Conservation (phyloP, 768 basidiomycete genomes). For the Pluteus cervinus region DNA sequence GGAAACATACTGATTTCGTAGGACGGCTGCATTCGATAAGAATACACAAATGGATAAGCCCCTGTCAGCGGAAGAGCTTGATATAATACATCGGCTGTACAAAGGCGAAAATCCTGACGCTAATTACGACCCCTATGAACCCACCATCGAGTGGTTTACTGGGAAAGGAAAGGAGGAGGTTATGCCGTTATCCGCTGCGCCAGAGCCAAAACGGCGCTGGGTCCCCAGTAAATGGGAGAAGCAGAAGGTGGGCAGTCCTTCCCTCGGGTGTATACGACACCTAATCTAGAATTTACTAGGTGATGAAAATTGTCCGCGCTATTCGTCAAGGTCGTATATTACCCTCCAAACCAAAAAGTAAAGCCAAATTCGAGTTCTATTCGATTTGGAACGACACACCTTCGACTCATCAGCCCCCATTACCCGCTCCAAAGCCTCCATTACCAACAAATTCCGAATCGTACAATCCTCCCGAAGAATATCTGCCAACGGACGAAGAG, state of each 20-base stretch:
- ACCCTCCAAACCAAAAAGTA: conserved; percentile 81
- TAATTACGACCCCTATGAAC: conserved; percentile 87
- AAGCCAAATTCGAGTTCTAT: conserved; percentile 67
- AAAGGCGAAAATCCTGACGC: conserved; percentile 89
- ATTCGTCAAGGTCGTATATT: conserved; percentile 94
- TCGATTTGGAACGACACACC: conserved; percentile 83
- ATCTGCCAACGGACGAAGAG: conserved; percentile 82
- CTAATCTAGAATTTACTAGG: conserved; percentile 34
- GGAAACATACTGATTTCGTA: conserved; percentile 23
- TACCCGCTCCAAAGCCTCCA: conserved; percentile 86
- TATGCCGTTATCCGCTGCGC: conserved; percentile 88
- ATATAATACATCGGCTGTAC: conserved; percentile 90
- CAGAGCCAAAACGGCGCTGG: conserved; percentile 96
- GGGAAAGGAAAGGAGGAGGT: conserved; percentile 91
- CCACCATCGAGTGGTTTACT: conserved; percentile 95
- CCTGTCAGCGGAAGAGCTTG: conserved; percentile 84
- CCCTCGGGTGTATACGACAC: too few species aligned
- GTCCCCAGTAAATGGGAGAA: conserved; percentile 99
- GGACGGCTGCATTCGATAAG: conserved; percentile 93
- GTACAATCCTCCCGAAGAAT: conserved; percentile 97
- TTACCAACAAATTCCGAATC: conserved; percentile 95
- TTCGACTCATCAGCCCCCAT: conserved; percentile 74
- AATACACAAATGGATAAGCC: conserved; percentile 80
- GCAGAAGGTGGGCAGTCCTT: conserved; percentile 73
- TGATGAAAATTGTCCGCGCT: conserved; percentile 99